Percentiles rank a stretch among this genome's conserved stretches.
Evolutionary conservation across 192 early-diverging fungal species (phyloP).

Genomic region (Spinellus fusiger): DNA sequence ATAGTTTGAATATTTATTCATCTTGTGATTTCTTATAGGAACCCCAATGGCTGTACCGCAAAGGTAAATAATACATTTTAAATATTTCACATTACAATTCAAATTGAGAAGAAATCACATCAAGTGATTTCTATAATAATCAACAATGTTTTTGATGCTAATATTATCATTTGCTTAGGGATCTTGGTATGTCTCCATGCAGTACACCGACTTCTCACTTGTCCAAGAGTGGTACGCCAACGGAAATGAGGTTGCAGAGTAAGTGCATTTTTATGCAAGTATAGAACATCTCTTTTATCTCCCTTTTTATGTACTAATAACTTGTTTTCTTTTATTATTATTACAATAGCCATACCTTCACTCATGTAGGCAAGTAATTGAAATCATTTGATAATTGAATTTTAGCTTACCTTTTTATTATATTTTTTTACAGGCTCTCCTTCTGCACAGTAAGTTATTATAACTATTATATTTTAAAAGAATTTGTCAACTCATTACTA

Average conservation of each 20-base stretch:
- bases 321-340: not conserved
- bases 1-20: not conserved
- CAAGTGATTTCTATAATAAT: no score
- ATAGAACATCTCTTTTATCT: not conserved
- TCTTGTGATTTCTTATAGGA: slow-evolving; percentile 22
- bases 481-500: not conserved
- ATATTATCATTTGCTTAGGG: slow-evolving; percentile 21
- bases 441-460: slow-evolving; percentile 27
- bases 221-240: slow-evolving; percentile 56
- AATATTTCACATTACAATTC: no score
- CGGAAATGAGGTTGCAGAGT: slow-evolving; percentile 60
- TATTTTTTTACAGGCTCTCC: slow-evolving; percentile 14
- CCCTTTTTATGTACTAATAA: not conserved
- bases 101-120: no score
- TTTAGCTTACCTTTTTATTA: not conserved
- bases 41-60: slow-evolving; percentile 38
- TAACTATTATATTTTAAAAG: not conserved
- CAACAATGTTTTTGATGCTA: no score
- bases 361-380: slow-evolving; percentile 26
- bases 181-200: slow-evolving; percentile 56
- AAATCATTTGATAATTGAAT: not conserved
- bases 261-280: slow-evolving; percentile 6
- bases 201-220: slow-evolving; percentile 55
- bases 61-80: no score
- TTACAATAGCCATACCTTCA: slow-evolving; percentile 28